Base-by-base conservation (phyloP, 2,329 filamentous ascomycete species). In the Pseudogymnoascus verrucosus region DNA sequence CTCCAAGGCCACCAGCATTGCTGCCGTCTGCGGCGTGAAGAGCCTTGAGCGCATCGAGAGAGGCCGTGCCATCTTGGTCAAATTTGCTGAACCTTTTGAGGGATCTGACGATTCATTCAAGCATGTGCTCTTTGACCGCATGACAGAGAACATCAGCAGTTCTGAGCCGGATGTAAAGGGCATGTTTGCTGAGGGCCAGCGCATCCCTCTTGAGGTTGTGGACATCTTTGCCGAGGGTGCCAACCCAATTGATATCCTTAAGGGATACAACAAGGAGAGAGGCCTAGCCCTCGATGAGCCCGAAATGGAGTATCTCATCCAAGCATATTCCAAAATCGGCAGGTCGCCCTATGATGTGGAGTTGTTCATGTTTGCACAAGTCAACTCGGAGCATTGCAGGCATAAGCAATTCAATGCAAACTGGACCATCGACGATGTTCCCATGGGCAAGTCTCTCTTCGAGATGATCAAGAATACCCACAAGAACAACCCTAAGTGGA, bases 291-390 rank as follows among this genome's bases (percentile, higher is more conserved):
- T 99, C 64, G 93, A 98, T 74, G 82, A 87, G 64, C 88, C 88
- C 7, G 93, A 99, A 75, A 96, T 98, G 75, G 88, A 96, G 65
- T 98, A 99, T 73, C 82, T 99, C 40, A 90, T 96, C n/a, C 87
- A 92, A 69, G 88, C 88, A 44, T 95, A 91, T 76, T 85, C 85
- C 5, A 83, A 72, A 62, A 61, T 86, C 16, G 84, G 85, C 66
- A 79, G 87, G 39, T 79, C 84, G 60, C 91, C 91, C 0, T 88
- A 92, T 65, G 95, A 98, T 74, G 90, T 98, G 51, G 95, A 99
- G 78, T 82, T 98, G 21, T 98, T 98, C 82, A 98, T 98, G 95
- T 99, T 98, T 75, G 93, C 93, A 14, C 95, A 99, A 78, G 93
- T 99, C 74, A 98, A 98, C 80, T 98, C 93, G 2, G 95, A 99